A percentile compares a stretch with the other conserved stretches of the same genome.
These are phyloP conservation scores for Rhodotorula toruloides DNA, from an alignment of 768 basidiomycete genomes.

Conservation along the genomic window DNA sequence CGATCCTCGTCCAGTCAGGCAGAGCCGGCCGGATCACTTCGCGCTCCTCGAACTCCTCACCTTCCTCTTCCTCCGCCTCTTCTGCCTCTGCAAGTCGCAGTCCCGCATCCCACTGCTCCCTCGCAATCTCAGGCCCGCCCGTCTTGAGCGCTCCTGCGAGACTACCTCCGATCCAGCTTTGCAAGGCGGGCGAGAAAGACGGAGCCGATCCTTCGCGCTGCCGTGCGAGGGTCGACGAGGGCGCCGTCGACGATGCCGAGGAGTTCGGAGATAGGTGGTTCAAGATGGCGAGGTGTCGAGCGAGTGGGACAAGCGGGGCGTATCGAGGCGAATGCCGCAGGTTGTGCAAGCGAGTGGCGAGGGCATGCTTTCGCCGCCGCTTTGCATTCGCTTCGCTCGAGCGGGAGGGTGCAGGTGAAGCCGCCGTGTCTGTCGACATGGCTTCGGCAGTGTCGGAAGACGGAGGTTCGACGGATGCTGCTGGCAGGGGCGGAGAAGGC, in stretches of 20 bases:
- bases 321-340: conserved; percentile 58
- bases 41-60: neutral
- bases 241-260: conserved; percentile 43
- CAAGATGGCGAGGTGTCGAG: conserved; percentile 69
- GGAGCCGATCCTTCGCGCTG: conserved; percentile 74
- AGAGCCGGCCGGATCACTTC: no score
- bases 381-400: neutral
- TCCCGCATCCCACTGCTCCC: conserved; percentile 73
- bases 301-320: conserved; percentile 63
- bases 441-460: neutral
- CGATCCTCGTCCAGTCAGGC: conserved; percentile 12
- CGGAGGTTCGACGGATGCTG: neutral
- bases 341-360: conserved; percentile 15
- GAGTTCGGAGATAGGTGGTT: conserved; percentile 64
- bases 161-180: conserved; percentile 91
- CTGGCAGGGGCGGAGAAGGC: conserved; percentile 6
- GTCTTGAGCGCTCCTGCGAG: conserved; percentile 84
- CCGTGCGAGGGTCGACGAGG: neutral
- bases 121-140: conserved; percentile 70
- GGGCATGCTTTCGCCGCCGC: conserved; percentile 17
- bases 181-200: conserved; percentile 70
- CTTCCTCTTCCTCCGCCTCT: neutral
- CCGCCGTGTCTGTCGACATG: neutral
- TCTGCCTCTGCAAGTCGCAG: neutral
- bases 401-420: neutral